Base-by-base conservation (phyloP, 1,284 basidiomycete species). In the Waitea zeae region DNA sequence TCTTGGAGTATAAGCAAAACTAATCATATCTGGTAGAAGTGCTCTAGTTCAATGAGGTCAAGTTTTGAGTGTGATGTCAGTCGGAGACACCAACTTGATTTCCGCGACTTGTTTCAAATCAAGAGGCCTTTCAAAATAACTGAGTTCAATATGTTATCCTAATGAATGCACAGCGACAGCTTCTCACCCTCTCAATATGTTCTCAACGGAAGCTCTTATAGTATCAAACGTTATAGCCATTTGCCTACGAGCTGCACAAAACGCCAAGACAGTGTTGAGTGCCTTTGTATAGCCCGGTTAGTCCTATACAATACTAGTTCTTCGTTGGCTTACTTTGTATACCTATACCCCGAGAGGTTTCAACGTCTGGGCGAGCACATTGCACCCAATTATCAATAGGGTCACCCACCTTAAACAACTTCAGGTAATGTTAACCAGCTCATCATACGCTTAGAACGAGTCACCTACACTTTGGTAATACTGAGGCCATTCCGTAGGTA, bases 241-340 rank as follows among this genome's bases (percentile, higher is more conserved):
- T 42, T 86, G 75, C 45, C 86, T 86, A 44, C 83, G 66, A 0
- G 83, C 78, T 3, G 82, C 81, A 37, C 86, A 70, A 47, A 93
- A 93, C 0, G 83, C 86, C 35, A 90, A 70, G 2, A 93, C 84
- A 3, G 87, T 89, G 45, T 90, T 92, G 39, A 93, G 58, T 12
- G 88, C 84, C 79, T 89, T 32, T 30, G 7, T 18, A 17, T 22
- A 17, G n/a, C 31, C 32, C 12, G 13, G 20, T 5, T n/a, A n/a
- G n/a, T n/a, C n/a, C n/a, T n/a, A n/a, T n/a, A n/a, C n/a, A n/a
- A n/a, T n/a, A n/a, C n/a, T n/a, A n/a, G n/a, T n/a, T n/a, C n/a
- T n/a, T n/a, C n/a, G n/a, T n/a, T n/a, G n/a, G n/a, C n/a, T n/a
- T n/a, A n/a, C n/a, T n/a, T n/a, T n/a, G n/a, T n/a, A n/a, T n/a